These are phyloP conservation scores for Phlyctochytrium planicorne DNA, from an alignment of 192 early-diverging fungal genomes.

Conservation along the genomic window DNA sequence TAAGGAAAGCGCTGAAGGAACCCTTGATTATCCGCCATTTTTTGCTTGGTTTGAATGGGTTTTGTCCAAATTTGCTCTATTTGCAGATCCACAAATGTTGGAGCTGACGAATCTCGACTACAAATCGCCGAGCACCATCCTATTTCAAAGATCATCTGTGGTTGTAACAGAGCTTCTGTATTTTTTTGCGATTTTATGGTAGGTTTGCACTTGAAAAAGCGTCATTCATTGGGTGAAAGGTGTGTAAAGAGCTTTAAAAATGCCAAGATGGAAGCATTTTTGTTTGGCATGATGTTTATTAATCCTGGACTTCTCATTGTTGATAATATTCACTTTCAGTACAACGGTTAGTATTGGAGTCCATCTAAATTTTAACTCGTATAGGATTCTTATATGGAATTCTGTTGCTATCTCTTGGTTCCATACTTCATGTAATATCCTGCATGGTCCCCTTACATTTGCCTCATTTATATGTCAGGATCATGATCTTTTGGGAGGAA, in stretches of 20 bases:
- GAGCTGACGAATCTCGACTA: conserved; percentile 68
- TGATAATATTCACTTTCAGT: conserved; percentile 97
- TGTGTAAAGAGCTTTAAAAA: conserved; percentile 1
- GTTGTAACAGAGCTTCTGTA: conserved; percentile 78
- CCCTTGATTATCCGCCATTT: conserved; percentile 96
- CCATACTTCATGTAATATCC: conserved; percentile 64
- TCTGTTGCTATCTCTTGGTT: conserved; percentile 72
- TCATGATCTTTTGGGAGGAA: conserved; percentile 61
- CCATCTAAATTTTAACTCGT: not conserved
- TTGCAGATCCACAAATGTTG: conserved; percentile 75
- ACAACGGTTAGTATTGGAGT: conserved; percentile 66
- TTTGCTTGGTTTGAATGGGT: conserved; percentile 95
- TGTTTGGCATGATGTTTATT: conserved; percentile 34
- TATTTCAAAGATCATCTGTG: conserved; percentile 84
- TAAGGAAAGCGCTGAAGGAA: conserved; percentile 83
- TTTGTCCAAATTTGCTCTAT: conserved; percentile 60
- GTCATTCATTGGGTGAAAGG: not conserved
- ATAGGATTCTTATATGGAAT: conserved; percentile 72
- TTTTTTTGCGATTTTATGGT: conserved; percentile 66
- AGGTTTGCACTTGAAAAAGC: conserved; percentile 8
- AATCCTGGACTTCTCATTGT: conserved; percentile 68
- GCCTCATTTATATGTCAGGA: conserved; percentile 44
- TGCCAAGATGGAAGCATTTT: not conserved
- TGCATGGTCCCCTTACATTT: not conserved
- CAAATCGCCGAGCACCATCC: conserved; percentile 61